Base-by-base conservation (phyloP, 164 flowering plant species). In the Magnolia kwangsiensis region DNA sequence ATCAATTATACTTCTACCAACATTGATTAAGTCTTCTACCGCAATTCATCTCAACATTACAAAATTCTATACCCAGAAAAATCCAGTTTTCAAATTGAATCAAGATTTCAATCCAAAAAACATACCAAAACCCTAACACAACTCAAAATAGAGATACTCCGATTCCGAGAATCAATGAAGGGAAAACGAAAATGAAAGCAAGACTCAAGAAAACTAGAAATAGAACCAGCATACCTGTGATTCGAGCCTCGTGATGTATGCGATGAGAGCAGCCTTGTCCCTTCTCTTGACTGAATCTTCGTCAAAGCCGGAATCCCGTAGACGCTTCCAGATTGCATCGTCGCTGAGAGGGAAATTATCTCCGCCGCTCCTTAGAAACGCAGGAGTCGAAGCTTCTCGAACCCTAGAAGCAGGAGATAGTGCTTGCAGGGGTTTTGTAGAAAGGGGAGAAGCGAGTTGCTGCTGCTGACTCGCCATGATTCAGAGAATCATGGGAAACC, bases 211-310 rank as follows among this genome's bases (percentile, higher is more conserved):
- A 65, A 21, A 77, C 16, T 19, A n/a, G 1, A 16, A 23, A 29
- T 63, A 13, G 37, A 20, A 45, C 2, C 51, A 20, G 65, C 7
- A 55, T 27, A 95, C 99, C 94, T 96, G 97, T 31, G 94, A 81
- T 86, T 96, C 99, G 27, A 94, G 92, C 78, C 88, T 92, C 0
- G 97, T 87, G 18, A 96, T 90, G 78, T 92, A 91, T 1, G 94
- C 90, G 29, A 96, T 94, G 19, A 96, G 91, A 74, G 98, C 84
- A 7, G 98, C 97, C 74, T 94, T 96, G 75, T 96, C 99, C 74
- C 93, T 86, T 67, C 87, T 84, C 66, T 85, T 88, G 73, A 96
- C 87, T 7, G 95, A 89, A 51, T 90, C 98, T 73, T 94, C 97
- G 67, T 94, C 97, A 63, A 96, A 86, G 0, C 99, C 99, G 19